Evolutionary conservation across 345 rosid species (phyloP), one percentile per base, ranked within the genome.

Genomic region (Odontarrhena argentea): DNA sequence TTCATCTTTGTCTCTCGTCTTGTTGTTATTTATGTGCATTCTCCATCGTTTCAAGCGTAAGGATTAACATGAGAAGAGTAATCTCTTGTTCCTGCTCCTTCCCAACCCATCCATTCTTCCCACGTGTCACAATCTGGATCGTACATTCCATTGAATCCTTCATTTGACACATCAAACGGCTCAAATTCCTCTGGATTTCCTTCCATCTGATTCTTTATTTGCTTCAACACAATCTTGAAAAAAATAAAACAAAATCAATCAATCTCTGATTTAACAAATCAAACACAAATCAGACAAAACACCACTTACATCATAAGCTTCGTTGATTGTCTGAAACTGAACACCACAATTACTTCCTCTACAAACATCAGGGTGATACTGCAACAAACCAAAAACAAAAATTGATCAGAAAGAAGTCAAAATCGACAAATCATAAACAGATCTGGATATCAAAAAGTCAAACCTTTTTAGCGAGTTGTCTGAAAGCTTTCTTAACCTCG

Each of bases 101-200:
- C 98, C 94, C 97, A 93, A 9, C 96, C 97, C 98, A 93, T 93
- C 97, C 98, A 93, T 65, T 87, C 97, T 9, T 93, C 98, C 97
- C 98, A 89, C 70, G 91, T 41, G 28, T 85, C 96, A 65, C 83
- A 85, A 28, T 88, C 91, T 14, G 82, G 79, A 61, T 88, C 88
- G 35, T 79, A 36, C 87, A 80, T 79, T 71, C 85, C 97, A 32
- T 78, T 74, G 59, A 77, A 68, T n/a, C 79, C 76, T 44, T 86
- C 96, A 5, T 83, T 81, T 0, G 35, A 43, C 50, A 69, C 57
- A 65, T 85, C 87, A 8, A 49, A 75, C n/a, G 83, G 32, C 59
- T 78, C 72, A 8, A 60, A 53, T 41, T 76, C 69, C 46, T 71
- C 75, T 0, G 63, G 4, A 4, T 4, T 32, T 7, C 32, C 81